Evolutionary conservation across 2,329 filamentous ascomycete genomes (phyloP), one percentile per base, ranked within the genome.

Genomic region (Fusarium keratoplasticum): DNA sequence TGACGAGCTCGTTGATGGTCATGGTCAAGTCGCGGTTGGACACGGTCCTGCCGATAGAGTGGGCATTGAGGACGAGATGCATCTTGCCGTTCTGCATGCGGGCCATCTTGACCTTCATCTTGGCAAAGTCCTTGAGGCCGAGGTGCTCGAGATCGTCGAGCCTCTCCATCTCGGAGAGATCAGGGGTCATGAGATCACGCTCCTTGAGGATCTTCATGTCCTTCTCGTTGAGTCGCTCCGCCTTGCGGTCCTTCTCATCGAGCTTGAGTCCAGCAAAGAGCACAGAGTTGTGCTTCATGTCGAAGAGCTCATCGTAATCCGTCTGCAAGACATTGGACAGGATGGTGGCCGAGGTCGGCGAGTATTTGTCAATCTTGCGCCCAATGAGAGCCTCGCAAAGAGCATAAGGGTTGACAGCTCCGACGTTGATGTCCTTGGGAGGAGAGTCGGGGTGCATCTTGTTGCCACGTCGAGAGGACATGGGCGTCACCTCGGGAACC

Each of bases 241-340:
- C 83, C 70, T 63, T 72, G 31, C 82, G 76, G 60, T 83, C 79
- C 67, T 83, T 77, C 69, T 82, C 74, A 72, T 84, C 82, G 65
- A 86, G 81, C 77, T 81, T 81, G 40, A 85, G 78, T 20, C 85
- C 85, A 4, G 84, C 83, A 61, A 81, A 86, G 18, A 86, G 80
- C 25, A 85, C 80, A 22, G 85, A 86, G 61, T 76, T 62, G 73
- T 85, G 82, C 73, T 82, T 84, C 81, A 86, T 78, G 76, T 86
- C 85, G 60, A 86, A 86, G 50, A 86, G 83, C 77, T 86, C 85
- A 57, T 86, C 82, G 64, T 86, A 86, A 75, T 86, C 84, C 20
- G 84, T 86, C 78, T 86, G 84, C 27, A 86, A 80, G 33, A 85
- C 81, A 59, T 83, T 83, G 55, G 83, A 80, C 31, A 87, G 72